Conservation (phyloP, 2,329 filamentous ascomycete species). For the Fusarium agapanthi region DNA sequence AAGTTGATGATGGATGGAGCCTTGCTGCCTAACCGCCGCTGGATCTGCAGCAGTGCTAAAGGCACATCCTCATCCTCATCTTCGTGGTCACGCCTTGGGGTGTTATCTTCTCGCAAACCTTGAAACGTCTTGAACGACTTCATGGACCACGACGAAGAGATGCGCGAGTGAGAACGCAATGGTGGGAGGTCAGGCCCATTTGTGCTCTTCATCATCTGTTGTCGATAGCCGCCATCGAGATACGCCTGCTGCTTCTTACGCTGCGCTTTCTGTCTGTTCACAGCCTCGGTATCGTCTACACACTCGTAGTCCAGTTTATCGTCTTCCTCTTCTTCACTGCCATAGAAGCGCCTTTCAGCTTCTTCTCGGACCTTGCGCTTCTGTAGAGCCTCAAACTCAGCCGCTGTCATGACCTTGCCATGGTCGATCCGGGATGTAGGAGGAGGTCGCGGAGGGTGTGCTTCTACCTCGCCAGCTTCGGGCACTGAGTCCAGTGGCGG, state of each 20-base stretch:
- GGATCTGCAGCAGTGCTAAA: conserved; percentile 4
- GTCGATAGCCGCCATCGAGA: conserved; percentile 10
- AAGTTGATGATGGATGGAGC: background rate
- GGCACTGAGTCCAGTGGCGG: background rate
- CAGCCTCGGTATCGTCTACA: conserved; percentile 1
- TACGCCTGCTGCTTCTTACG: conserved; percentile 18
- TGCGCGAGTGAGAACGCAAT: background rate
- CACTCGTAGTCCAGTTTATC: conserved; percentile 17
- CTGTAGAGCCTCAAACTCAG: conserved; percentile 11
- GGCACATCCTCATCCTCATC: conserved; percentile 16
- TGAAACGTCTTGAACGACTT: conserved; percentile 2
- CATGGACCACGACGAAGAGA: conserved; percentile 5
- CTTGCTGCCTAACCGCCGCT: background rate
- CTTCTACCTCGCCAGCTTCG: background rate
- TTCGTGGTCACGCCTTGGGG: background rate
- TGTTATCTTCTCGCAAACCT: background rate
- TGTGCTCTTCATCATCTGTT: conserved; percentile 28
- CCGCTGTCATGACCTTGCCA: conserved; percentile 17
- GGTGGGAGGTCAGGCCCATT: background rate
- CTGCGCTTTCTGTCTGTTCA: background rate
- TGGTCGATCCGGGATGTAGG: background rate
- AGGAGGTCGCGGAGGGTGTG: background rate
- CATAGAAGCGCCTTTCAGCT: background rate
- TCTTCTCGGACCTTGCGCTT: conserved; percentile 1
- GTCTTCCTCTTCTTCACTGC: conserved; percentile 6